Evolutionary conservation across 2,329 filamentous ascomycete genomes (phyloP).

Genomic region (Colletotrichum lentis): DNA sequence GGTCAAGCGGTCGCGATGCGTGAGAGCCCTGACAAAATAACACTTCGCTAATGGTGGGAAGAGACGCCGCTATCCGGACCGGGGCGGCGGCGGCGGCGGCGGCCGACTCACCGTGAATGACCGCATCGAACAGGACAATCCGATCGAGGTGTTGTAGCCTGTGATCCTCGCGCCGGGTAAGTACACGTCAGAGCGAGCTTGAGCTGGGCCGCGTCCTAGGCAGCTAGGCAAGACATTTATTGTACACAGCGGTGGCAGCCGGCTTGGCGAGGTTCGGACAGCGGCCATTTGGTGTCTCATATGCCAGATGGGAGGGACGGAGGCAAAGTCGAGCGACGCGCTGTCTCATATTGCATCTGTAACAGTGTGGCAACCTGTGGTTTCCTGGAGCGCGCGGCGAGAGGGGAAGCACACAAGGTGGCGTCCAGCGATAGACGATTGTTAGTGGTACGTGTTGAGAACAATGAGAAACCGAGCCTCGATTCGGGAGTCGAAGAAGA

Average conservation of each 20-base stretch:
- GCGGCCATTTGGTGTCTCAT: slow-evolving; percentile 5
- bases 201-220: slow-evolving; percentile 12
- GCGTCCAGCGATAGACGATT: not conserved
- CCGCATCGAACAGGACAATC: not conserved
- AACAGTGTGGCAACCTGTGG: not conserved
- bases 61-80: not conserved
- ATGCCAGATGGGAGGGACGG: not conserved
- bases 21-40: not conserved
- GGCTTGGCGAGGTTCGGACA: slow-evolving; percentile 13
- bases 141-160: not conserved
- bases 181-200: not conserved
- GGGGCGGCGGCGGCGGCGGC: not conserved
- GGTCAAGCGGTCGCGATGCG: not conserved
- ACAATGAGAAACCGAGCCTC: no score
- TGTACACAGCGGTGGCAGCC: slow-evolving; percentile 6
- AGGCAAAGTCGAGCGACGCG: not conserved
- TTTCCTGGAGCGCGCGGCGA: not conserved
- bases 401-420: not conserved
- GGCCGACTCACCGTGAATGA: not conserved
- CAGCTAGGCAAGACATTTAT: slow-evolving; percentile 21
- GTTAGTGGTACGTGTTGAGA: not conserved
- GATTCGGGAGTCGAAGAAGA: not conserved
- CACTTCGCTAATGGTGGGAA: not conserved
- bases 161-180: not conserved
- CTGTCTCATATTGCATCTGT: not conserved